These are phyloP conservation scores for Collybiopsis confluens DNA, from an alignment of 768 basidiomycete species.

Conservation along the genomic window DNA sequence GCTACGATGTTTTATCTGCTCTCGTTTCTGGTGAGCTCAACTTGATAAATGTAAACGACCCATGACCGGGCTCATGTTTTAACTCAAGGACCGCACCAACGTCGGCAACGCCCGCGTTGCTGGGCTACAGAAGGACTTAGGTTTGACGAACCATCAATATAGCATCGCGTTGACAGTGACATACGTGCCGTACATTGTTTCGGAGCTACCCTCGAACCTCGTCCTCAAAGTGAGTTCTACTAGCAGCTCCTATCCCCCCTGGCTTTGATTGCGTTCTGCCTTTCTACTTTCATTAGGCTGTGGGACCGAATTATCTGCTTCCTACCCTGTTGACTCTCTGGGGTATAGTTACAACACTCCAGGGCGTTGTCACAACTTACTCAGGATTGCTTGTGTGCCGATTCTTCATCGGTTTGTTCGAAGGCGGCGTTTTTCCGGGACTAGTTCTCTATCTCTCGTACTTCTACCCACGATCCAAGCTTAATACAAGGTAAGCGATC, in stretches of 20 bases:
- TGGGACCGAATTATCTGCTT: conserved; percentile 55
- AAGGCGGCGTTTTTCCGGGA: conserved; percentile 56
- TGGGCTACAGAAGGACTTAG: conserved; percentile 17
- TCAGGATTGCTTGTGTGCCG: conserved; percentile 40
- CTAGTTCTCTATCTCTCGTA: conserved; percentile 19
- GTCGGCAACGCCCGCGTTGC: conserved; percentile 19
- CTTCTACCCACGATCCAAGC: conserved; percentile 43
- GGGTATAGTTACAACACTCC: conserved; percentile 63
- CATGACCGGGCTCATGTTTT: background rate
- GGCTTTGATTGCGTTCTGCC: conserved; percentile 3
- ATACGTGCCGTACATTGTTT: conserved; percentile 10
- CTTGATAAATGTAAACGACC: background rate
- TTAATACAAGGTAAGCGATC: conserved; percentile 41
- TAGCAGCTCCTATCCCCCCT: background rate
- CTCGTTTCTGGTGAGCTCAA: background rate
- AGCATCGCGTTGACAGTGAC: conserved; percentile 17
- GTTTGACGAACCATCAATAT: conserved; percentile 15
- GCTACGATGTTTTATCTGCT: conserved; percentile 4
- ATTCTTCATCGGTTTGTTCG: conserved; percentile 50
- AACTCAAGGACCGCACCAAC: conserved; percentile 15
- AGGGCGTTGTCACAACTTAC: conserved; percentile 52
- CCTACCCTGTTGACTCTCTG: conserved; percentile 62
- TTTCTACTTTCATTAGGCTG: conserved; percentile 26
- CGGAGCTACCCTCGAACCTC: conserved; percentile 39
- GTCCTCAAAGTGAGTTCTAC: conserved; percentile 26